Conservation (phyloP, 768 basidiomycete species). For the Suillus decipiens region DNA sequence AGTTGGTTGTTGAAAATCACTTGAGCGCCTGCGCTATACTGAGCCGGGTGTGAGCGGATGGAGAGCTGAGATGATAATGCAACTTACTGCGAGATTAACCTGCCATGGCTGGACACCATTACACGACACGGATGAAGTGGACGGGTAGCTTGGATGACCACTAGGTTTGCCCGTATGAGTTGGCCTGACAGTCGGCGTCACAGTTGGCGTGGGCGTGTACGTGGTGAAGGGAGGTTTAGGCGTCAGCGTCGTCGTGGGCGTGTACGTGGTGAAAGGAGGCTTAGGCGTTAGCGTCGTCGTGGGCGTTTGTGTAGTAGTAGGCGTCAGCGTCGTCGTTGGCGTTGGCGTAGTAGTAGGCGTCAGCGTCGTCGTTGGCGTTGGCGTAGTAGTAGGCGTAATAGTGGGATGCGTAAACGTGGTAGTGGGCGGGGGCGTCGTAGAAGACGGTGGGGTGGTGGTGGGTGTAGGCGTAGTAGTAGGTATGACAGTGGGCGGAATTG, state of each 20-base stretch:
- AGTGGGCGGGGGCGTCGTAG: not conserved
- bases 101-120: conserved; percentile 23
- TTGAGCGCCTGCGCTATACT: conserved; percentile 27
- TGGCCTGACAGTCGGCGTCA: not conserved
- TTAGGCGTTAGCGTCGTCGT: not conserved
- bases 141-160: not conserved
- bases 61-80: accelerated
- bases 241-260: not conserved
- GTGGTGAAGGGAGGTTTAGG: not conserved
- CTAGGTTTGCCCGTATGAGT: not conserved
- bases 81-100: conserved; percentile 22
- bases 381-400: not conserved
- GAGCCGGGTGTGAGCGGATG: not conserved
- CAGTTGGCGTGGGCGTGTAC: not conserved
- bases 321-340: not conserved
- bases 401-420: not conserved
- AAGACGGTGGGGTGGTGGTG: too few species aligned
- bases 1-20: conserved; percentile 26
- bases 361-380: not conserved
- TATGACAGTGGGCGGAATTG: too few species aligned
- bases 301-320: not conserved
- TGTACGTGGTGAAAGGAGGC: not conserved
- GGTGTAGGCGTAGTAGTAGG: too few species aligned
- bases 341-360: not conserved
- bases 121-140: not conserved